Base-by-base conservation (phyloP, 352 stramenopile species). In the Phytophthora colocasiae region DNA sequence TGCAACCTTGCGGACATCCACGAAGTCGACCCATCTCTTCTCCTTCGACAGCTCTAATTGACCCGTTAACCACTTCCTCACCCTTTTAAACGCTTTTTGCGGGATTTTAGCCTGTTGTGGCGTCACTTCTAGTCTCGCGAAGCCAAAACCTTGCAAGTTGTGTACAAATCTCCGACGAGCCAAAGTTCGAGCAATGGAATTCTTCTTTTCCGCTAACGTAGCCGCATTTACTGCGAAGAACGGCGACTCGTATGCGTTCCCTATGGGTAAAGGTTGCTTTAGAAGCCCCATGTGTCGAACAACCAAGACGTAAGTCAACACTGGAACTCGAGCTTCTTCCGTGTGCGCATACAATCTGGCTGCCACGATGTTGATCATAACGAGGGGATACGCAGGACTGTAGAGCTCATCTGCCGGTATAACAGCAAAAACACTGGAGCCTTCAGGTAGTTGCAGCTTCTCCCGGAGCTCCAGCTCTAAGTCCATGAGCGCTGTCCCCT, bases 331-430 rank as follows among this genome's bases (percentile, higher is more conserved):
- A 44, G 41, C 47, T 38, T 40, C 45, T 52, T 87, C 73, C 50
- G 79, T 77, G 49, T 69, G 69, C 44, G 71, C 54, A 48, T 86
- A 84, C 8, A 93, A 39, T 32, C 63, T 59, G 0, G 58, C 34
- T 0, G 81, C 85, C 12, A 92, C 61, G 9, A 82, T 83, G 59
- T 96, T 96, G 80, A 96, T 75, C 74, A 96, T 90, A 45, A 89
- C 80, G 48, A 96, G 75, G 53, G 87, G 87, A 52, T 85, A 89
- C 55, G 84, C 78, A 24, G 87, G 87, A 19, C 79, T 90, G 58
- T 94, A 96, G 43, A 91, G 71, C 59, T 96, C 87, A 7, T 92
- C 73, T 9, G 85, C 87, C 1, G 84, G 87, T 36, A 86, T 69
- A 12, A 96, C 77, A 0, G 82, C 85, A 46, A 96, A 96, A 0